These are phyloP conservation scores for Penicillium sp. DNA, from an alignment of 2,329 filamentous ascomycete genomes.

Conservation along the genomic window DNA sequence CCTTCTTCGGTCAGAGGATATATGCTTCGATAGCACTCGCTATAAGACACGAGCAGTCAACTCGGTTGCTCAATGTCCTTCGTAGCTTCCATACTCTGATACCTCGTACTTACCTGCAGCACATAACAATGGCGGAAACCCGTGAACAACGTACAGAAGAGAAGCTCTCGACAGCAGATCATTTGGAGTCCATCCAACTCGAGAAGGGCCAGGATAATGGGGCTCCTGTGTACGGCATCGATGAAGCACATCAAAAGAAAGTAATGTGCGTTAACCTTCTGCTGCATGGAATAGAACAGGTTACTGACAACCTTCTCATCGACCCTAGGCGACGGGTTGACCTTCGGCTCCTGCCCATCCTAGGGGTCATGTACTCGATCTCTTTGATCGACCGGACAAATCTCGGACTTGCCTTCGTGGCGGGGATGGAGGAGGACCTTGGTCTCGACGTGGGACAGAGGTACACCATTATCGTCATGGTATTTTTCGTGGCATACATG, in stretches of 20 bases:
- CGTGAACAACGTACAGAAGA: conserved; percentile 2
- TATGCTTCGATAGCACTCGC: background rate
- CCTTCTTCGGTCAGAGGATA: conserved; percentile 11
- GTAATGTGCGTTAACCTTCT: conserved; percentile 15
- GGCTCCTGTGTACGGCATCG: conserved; percentile 17
- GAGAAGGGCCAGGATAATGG: conserved; percentile 8
- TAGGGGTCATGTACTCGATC: conserved; percentile 46
- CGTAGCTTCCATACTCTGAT: background rate
- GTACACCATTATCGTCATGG: conserved; percentile 34
- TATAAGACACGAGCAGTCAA: background rate
- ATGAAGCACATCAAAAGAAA: conserved; percentile 23
- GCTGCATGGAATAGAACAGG: background rate
- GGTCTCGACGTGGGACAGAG: conserved; percentile 29
- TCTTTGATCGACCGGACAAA: conserved; percentile 47
- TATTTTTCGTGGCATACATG: conserved; percentile 35
- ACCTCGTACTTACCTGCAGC: background rate
- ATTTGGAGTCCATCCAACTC: conserved; percentile 17
- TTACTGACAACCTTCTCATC: background rate
- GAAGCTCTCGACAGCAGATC: conserved; percentile 9
- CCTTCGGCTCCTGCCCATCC: conserved; percentile 45
- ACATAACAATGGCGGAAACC: conserved; percentile 3
- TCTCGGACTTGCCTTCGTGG: conserved; percentile 38
- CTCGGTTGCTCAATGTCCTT: background rate
- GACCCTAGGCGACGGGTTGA: conserved; percentile 30
- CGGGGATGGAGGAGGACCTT: conserved; percentile 35